Evolutionary conservation across 108 stramenopile genomes (phyloP), one percentile per base, ranked within the genome.

Genomic region (Discostella pseudostelligera): DNA sequence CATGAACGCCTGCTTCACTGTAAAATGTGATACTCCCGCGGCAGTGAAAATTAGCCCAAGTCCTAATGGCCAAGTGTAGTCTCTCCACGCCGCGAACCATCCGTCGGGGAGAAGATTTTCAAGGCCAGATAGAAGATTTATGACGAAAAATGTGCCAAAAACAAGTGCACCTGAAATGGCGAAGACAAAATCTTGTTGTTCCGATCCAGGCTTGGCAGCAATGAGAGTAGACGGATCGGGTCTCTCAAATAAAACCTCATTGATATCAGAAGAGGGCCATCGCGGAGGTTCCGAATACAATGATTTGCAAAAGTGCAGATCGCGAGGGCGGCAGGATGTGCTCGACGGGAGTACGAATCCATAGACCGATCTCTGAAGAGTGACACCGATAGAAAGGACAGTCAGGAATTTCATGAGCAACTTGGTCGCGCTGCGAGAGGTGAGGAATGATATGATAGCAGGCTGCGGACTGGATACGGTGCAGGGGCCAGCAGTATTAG

Each of bases 11-110:
- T 84, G 67, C 19, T 77, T 77, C 17, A 84, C 40, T 12, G 87
- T 75, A 67, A 95, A 95, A 60, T 95, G 94, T 14, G 87, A 56
- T 0, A 84, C 77, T 17, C 94, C 94, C 8, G 92, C 90, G 13
- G 86, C 77, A 17, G 77, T 28, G 56, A 84, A 95, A 14, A 90
- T 67, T 13, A 84, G 50, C 44, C 94, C 94, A 39, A 95, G 61
- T 16, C 62, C 67, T 20, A 90, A 61, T 10, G 90, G 84, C 83
- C 81, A 80, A 35, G 89, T 84, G 58, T 76, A 81, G 53, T 87
- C 81, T 45, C 84, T 64, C 82, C 86, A 85, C 6, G 55, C 28
- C 0, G 49, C 81, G 53, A 80, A 82, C 82, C 84, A 85, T 9
- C 86, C 86, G 47, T 75, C 59, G 1, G 89, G 86, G 4, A 90